Base-by-base conservation (phyloP, 2,329 filamentous ascomycete genomes). In the Triangularia verruculosa region DNA sequence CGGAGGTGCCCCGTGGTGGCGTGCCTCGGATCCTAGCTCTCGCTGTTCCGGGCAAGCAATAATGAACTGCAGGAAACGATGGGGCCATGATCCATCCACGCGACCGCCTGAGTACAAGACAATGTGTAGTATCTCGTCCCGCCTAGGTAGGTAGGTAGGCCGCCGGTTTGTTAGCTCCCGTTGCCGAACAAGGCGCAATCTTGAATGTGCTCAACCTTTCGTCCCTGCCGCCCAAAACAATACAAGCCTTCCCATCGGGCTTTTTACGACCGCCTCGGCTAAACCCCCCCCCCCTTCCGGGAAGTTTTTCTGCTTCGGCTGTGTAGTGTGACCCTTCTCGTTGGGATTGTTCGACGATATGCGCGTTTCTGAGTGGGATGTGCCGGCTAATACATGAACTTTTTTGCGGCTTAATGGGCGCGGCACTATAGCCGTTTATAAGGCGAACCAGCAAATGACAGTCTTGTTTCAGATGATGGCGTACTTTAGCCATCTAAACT, bases 401-500 rank as follows among this genome's bases (percentile, higher is more conserved):
- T n/a, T 55, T 64, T 34, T 63, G 62, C 64, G 64, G 64, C 62
- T 65, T 67, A 67, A 68, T 67, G 63, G 39, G 24, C 39, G 17
- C 20, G 8, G 58, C 57, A 67, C 61, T 66, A 62, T 66, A 64
- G 57, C 61, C 24, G 25, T 22, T 17, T n/a, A 22, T 17, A 28
- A 57, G 54, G 24, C 28, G n/a, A 30, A 17, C 27, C 25, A 63
- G 56, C 61, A 64, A 52, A 62, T 54, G 52, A 63, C 62, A 13
- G 55, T 59, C 53, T 61, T 57, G 63, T 70, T 70, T 67, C 68
- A 71, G 60, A 64, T 59, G 43, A 67, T 43, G 63, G 57, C 55
- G 59, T 61, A 68, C 56, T 70, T 70, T 70, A 69, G 58, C 69
- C 68, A 71, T 66, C 69, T 47, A 67, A 47, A 67, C 67, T 69